Evolutionary conservation across 139 green algal genomes (phyloP).

Genomic region (Deuterostichococcus epilithicus): DNA sequence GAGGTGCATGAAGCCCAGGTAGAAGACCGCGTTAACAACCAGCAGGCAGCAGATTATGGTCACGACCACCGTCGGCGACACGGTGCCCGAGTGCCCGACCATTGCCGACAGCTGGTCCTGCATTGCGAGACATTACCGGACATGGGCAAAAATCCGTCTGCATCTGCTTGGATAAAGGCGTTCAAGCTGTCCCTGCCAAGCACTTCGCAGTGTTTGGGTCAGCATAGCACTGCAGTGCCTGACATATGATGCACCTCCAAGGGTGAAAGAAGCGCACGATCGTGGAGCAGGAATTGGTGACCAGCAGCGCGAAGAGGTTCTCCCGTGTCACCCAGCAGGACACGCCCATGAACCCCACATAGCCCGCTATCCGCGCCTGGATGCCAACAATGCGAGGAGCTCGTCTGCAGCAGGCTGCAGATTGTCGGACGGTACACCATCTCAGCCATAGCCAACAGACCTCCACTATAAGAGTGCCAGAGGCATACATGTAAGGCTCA

Average conservation of each 20-base stretch:
- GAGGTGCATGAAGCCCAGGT: slow-evolving; percentile 66
- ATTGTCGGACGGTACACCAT: too few species aligned
- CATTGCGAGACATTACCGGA: not conserved
- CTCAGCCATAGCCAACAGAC: too few species aligned
- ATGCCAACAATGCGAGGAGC: not conserved
- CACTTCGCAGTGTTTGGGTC: not conserved
- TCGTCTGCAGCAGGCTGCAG: too few species aligned
- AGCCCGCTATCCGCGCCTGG: slow-evolving; percentile 44
- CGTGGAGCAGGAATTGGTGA: slow-evolving; percentile 65
- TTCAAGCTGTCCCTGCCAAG: not conserved
- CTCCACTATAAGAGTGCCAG: too few species aligned
- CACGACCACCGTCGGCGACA: slow-evolving; percentile 43
- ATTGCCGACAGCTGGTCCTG: slow-evolving; percentile 61
- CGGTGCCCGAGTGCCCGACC: slow-evolving; percentile 46
- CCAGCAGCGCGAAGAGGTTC: slow-evolving; percentile 68
- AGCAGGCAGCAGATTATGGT: slow-evolving; percentile 58
- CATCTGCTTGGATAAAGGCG: not conserved
- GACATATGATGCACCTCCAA: not conserved
- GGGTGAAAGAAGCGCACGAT: slow-evolving; percentile 40
- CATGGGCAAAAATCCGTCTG: not conserved
- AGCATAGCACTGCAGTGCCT: not conserved
- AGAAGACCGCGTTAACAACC: slow-evolving; percentile 60
- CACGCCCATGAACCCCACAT: slow-evolving; percentile 57
- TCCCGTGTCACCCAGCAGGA: slow-evolving; percentile 69
- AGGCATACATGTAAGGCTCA: too few species aligned